phyloP scores from a whole-genome alignment of 768 basidiomycete genomes.

The Boletus edulis region DNA sequence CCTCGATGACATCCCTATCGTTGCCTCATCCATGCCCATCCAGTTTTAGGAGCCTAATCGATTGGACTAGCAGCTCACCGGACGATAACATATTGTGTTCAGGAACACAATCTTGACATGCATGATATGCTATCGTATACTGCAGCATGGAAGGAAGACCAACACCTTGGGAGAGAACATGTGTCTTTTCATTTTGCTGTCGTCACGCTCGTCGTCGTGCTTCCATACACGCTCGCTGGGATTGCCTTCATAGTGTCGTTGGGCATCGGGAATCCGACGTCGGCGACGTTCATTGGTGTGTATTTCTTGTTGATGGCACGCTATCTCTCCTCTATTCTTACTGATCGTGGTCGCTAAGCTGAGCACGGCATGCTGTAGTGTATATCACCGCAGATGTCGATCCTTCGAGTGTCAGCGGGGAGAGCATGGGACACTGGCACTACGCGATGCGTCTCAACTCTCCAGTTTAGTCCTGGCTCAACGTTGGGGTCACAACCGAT shows the following conservation, averaged over 20 bases:
- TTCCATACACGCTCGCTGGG: constrained; percentile 25
- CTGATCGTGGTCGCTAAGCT: too few species aligned
- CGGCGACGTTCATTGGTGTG: constrained; percentile 12
- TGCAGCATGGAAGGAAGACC: constrained; percentile 5
- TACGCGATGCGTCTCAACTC: background rate
- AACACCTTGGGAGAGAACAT: constrained; percentile 15
- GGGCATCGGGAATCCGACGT: constrained; percentile 13
- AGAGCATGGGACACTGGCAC: constrained; percentile 5
- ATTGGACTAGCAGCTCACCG: constrained; percentile 6
- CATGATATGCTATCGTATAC: constrained; percentile 22
- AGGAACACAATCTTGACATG: constrained; percentile 18
- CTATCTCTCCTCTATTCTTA: background rate
- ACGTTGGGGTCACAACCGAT: background rate
- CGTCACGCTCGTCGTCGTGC: constrained; percentile 12
- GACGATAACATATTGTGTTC: constrained; percentile 21
- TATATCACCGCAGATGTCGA: constrained; percentile 27
- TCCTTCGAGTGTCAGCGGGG: constrained; percentile 22
- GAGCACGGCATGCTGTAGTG: constrained; percentile 10
- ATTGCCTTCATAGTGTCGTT: constrained; percentile 22
- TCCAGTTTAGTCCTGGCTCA: constrained; percentile 8
- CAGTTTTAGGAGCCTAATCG: constrained; percentile 10
- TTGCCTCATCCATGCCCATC: background rate
- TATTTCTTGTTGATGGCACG: constrained; percentile 23
- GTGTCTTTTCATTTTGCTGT: constrained; percentile 15
- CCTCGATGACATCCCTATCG: background rate